phyloP scores from a whole-genome alignment of 2,329 filamentous ascomycete species.

The Hawksworthiomyces lignivorus region DNA sequence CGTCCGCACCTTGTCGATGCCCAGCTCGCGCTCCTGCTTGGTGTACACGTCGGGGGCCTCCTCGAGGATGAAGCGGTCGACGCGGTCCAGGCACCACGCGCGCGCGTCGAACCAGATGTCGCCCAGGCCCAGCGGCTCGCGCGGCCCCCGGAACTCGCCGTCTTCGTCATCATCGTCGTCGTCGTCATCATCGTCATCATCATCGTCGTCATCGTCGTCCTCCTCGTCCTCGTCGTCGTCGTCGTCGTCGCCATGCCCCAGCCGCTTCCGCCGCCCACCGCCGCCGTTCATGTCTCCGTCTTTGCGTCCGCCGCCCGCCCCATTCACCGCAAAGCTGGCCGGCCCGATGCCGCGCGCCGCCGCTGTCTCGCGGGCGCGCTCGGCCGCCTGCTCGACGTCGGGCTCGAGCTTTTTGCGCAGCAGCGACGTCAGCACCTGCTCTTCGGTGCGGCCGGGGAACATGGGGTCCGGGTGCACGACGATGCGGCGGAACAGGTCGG shows the following conservation, averaged over 20 bases:
- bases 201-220: conserved; percentile 21
- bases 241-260: conserved; percentile 22
- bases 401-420: conserved; percentile 80
- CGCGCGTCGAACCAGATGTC: conserved; percentile 30
- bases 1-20: conserved; percentile 63
- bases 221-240: conserved; percentile 16
- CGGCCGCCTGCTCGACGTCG: conserved; percentile 64
- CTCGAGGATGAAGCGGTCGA: conserved; percentile 30
- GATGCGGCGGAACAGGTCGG: conserved; percentile 59
- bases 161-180: conserved; percentile 26
- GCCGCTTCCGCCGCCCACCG: neutral
- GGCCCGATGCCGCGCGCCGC: conserved; percentile 23
- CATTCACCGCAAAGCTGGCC: conserved; percentile 19
- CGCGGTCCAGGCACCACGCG: conserved; percentile 23
- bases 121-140: conserved; percentile 27
- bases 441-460: conserved; percentile 63
- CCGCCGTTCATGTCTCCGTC: neutral
- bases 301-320: too few species aligned
- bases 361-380: conserved; percentile 48
- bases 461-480: conserved; percentile 70
- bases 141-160: conserved; percentile 28
- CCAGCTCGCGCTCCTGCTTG: conserved; percentile 57
- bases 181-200: conserved; percentile 33
- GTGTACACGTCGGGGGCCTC: conserved; percentile 62
- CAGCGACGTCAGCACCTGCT: conserved; percentile 58